Conservation (phyloP, 129 eudicot species). For the Escallonia herrerae region DNA sequence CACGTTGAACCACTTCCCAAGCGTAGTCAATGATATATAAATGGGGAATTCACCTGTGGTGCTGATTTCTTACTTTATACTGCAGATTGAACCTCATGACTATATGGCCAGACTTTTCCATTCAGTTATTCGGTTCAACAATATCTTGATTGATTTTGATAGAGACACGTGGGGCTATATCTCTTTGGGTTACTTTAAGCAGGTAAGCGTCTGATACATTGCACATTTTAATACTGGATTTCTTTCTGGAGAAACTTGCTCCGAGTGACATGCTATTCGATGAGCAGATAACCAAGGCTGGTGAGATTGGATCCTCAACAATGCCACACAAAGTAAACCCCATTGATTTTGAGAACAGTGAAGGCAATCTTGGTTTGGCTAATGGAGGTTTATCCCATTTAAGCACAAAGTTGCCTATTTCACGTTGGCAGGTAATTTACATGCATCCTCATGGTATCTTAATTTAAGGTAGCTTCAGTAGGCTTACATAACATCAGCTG, state of each 20-base stretch:
- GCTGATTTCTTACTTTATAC: neutral
- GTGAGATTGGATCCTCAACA: constrained; percentile 97
- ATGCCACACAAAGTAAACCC: constrained; percentile 99
- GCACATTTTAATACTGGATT: neutral
- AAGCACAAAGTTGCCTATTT: constrained; percentile 78
- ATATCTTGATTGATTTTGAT: constrained; percentile 79
- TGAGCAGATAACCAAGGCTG: constrained; percentile 80
- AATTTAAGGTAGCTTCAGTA: neutral
- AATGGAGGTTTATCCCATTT: constrained; percentile 70
- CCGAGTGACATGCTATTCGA: neutral
- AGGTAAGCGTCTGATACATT: constrained; percentile 34
- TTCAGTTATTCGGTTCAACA: constrained; percentile 69
- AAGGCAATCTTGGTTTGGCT: constrained; percentile 90
- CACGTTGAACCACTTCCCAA: too few species aligned
- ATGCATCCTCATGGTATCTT: neutral
- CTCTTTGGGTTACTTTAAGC: constrained; percentile 85
- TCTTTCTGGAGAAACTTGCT: neutral
- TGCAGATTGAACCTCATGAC: constrained; percentile 98
- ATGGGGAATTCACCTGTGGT: too few species aligned
- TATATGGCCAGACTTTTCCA: constrained; percentile 94
- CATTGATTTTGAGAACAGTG: constrained; percentile 94
- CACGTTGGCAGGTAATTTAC: constrained; percentile 85
- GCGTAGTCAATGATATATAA: too few species aligned
- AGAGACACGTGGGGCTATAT: constrained; percentile 92
- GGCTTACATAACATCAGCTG: neutral